A percentile compares a stretch with the other conserved stretches of the same genome.
Evolutionary conservation across 2,329 filamentous ascomycete species (phyloP).

Genomic region (Trichophyton benhamiae): DNA sequence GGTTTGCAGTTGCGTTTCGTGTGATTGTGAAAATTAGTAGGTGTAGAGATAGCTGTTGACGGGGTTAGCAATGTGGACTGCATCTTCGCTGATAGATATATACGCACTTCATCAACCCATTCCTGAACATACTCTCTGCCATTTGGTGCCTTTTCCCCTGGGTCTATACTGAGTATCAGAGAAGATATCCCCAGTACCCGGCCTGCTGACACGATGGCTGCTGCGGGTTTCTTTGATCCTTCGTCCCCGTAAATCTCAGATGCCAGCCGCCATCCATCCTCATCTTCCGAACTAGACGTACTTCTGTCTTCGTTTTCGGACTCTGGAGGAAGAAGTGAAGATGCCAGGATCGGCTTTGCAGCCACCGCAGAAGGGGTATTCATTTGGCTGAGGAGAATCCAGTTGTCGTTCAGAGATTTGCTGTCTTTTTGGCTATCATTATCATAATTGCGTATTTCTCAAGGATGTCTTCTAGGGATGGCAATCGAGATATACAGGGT

Average conservation of each 20-base stretch:
- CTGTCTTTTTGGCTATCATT: too few relatives aligned
- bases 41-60: conserved; percentile 6
- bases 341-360: conserved; percentile 12
- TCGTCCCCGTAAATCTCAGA: background rate
- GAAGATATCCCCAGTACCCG: conserved; percentile 1
- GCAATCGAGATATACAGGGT: too few relatives aligned
- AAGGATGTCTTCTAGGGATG: too few relatives aligned
- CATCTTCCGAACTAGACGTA: background rate
- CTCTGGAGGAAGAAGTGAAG: conserved; percentile 6
- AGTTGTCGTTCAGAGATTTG: background rate
- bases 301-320: background rate
- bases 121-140: conserved; percentile 6
- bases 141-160: conserved; percentile 6
- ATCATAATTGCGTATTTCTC: too few relatives aligned
- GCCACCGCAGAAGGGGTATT: background rate
- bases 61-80: background rate
- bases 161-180: background rate
- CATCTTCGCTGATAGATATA: background rate
- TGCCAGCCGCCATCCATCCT: background rate
- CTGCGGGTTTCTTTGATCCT: background rate
- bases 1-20: background rate
- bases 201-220: conserved; percentile 3
- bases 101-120: conserved; percentile 6
- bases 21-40: conserved; percentile 6
- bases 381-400: background rate